Evolutionary conservation across 352 stramenopile species (phyloP), one percentile per base, ranked within the genome.

Genomic region (Globisporangium nagaii): DNA sequence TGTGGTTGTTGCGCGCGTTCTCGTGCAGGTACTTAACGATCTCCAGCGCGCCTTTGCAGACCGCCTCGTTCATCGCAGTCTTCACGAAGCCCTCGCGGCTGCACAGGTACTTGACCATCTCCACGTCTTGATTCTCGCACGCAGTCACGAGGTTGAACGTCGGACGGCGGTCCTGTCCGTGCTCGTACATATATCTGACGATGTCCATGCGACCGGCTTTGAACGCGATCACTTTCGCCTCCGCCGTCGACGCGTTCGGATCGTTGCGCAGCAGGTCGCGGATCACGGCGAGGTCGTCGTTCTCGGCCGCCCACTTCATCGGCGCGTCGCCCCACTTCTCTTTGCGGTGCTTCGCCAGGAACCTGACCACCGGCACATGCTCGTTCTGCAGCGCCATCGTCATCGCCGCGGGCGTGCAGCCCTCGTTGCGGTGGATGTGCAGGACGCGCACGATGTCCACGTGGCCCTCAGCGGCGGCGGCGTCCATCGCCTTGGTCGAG

Each of bases 151-250:
- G 61, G 51, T 69, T 79, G 45, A 73, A 73, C 17, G 76, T 65
- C 15, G 68, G 62, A 1, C 62, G 71, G 28, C 50, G 4, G 43
- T 78, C 72, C 10, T 65, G 56, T 15, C 68, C 62, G 41, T 72
- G 62, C 40, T 88, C 77, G 36, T 88, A 86, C 48, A 88, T 40
- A 28, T 74, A 65, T 44, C 62, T 68, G n/a, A 88, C 66, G 48
- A 86, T 68, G 34, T 81, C 68, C 17, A 42, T 39, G 43, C 78
- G 71, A 17, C 64, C 67, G 0, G 17, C 32, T 17, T 67, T 66
- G 59, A 78, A 84, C 32, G 73, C 76, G 34, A 62, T 42, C 10
- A 70, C 51, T 58, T 87, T 87, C 11, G 71, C 76, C 19, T 84
- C 64, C 4, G 64, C 63, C 12, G 67, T 71, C 20, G 71, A 58